phyloP scores from a whole-genome alignment of 805 yeast genomes.

The Barnettozyma populi region DNA sequence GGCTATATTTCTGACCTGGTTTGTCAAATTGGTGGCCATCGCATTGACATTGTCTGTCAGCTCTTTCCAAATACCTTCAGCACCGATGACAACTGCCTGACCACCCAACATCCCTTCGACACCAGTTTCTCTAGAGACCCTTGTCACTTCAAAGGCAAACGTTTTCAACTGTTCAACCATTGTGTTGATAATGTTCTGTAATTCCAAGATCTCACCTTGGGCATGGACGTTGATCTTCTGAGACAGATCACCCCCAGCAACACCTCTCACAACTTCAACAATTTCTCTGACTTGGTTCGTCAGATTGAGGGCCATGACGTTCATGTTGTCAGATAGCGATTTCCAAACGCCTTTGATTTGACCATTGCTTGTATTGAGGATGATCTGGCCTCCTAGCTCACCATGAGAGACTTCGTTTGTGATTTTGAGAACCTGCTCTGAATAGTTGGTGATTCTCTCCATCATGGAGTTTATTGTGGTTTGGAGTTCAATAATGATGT shows the following conservation, averaged over 20 bases:
- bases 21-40: conserved; percentile 82
- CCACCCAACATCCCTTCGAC: conserved; percentile 86
- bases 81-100: conserved; percentile 77
- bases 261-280: conserved; percentile 88
- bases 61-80: conserved; percentile 86
- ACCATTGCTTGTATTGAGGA: conserved; percentile 49
- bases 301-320: conserved; percentile 81
- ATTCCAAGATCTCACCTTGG: conserved; percentile 79
- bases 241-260: conserved; percentile 83
- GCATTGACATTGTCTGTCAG: conserved; percentile 86
- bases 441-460: conserved; percentile 64
- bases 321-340: conserved; percentile 75
- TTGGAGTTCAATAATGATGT: conserved; percentile 61
- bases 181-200: conserved; percentile 79
- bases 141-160: conserved; percentile 83
- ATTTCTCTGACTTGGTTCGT: conserved; percentile 86
- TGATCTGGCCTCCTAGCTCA: conserved; percentile 84
- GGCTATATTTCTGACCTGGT: conserved; percentile 84
- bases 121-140: conserved; percentile 86
- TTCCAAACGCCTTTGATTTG: conserved; percentile 80
- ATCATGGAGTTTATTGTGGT: conserved; percentile 80
- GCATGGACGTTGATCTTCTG: conserved; percentile 84
- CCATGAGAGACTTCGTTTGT: conserved; percentile 92
- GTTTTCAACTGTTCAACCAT: conserved; percentile 87
- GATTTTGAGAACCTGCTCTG: conserved; percentile 63